Conservation (phyloP, 345 rosid species). For the Kandelia obovata region DNA sequence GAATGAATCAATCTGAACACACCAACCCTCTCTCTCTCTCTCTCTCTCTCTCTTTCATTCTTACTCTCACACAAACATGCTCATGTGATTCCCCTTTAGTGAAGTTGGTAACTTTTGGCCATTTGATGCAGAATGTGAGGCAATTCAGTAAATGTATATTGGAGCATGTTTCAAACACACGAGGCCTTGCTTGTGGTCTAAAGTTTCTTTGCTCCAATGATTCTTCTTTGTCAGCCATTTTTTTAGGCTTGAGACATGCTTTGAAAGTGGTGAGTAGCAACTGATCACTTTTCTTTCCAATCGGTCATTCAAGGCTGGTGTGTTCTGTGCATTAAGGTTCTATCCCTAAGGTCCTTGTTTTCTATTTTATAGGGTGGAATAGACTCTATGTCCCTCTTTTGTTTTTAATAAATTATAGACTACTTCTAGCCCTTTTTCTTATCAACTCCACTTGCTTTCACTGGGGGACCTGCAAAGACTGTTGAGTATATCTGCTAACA, state of each 20-base stretch:
- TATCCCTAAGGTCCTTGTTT: background rate
- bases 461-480: background rate
- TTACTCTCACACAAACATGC: background rate
- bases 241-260: conserved; percentile 76
- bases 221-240: conserved; percentile 53
- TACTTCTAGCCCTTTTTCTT: too few species aligned
- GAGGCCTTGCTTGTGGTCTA: conserved; percentile 77
- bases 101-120: conserved; percentile 19
- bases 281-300: conserved; percentile 19
- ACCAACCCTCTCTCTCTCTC: background rate
- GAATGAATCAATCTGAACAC: conserved; percentile 10
- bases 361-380: background rate
- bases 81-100: conserved; percentile 12
- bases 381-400: too few species aligned
- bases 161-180: conserved; percentile 80
- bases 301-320: conserved; percentile 10
- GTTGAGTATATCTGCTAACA: background rate
- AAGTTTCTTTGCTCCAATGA: conserved; percentile 73
- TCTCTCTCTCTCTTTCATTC: too few species aligned
- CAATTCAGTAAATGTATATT: conserved; percentile 78
- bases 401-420: too few species aligned
- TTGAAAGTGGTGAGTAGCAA: conserved; percentile 55
- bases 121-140: conserved; percentile 64
- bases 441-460: background rate
- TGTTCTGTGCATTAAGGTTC: background rate